Base-by-base conservation (phyloP, 2,329 filamentous ascomycete species). In the Seiridium cupressi region DNA sequence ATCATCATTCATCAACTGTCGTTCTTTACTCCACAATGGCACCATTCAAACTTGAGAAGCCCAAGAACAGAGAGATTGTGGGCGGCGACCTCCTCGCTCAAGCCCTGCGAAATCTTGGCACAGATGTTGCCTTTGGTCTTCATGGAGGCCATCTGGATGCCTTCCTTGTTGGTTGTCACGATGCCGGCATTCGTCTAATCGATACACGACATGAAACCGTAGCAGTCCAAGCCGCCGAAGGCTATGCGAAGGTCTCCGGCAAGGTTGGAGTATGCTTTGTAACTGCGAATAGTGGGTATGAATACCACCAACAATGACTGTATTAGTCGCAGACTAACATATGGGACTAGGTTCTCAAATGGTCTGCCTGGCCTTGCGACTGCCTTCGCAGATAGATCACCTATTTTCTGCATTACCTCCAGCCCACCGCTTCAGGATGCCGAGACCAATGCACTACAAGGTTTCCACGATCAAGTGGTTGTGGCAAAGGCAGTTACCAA, bases 91-190 rank as follows among this genome's bases (percentile, higher is more conserved):
- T 81, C 2, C 69, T 80, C 3, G 78, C 77, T 0, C 78, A 81
- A 67, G 76, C 70, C 9, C 70, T 81, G 4, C 68, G 73, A 35
- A 69, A 75, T 34, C 66, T 79, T 0, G 78, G 77, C 6, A 74
- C 77, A 2, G 70, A 74, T 18, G 76, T 80, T 18, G 74, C 76
- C 1, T 81, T 81, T 60, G 79, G 79, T 26, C 66, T 81, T 9
- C 79, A 81, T 62, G 79, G 79, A 2, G 78, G 79, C 7, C 78
- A 81, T 63, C 70, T 81, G 1, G 78, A 81, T 67, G 77, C 78
- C 11, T 81, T 81, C 61, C 67, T 81, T 2, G 73, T 80, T 65
- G 79, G 77, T 5, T 77, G 75, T 58, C 70, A 72, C 4, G 68
- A 72, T 31, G 61, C 69, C 11, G 77, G 73, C 10, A 80, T 81